A percentile compares a stretch with the other conserved stretches of the same genome.
phyloP scores from a whole-genome alignment of 148 eudicot genomes.

The Fallopia convolvulus region DNA sequence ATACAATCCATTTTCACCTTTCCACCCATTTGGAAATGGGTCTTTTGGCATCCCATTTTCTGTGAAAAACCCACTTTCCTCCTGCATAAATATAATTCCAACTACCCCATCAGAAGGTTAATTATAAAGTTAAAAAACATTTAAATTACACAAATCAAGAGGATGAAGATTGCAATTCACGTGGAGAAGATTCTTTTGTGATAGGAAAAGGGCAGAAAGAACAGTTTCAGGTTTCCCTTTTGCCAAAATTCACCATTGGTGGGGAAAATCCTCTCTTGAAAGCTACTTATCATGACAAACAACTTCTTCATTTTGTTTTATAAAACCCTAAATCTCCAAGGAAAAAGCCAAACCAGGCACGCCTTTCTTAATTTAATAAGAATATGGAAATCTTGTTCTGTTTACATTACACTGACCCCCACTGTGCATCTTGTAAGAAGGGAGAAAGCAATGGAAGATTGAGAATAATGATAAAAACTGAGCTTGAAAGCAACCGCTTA shows the following conservation, averaged over 20 bases:
- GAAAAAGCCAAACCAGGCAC: neutral
- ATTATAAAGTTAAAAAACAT: neutral
- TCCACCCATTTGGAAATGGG: constrained; percentile 88
- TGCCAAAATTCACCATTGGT: neutral
- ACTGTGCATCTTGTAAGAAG: neutral
- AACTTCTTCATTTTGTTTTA: neutral
- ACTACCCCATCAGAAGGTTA: neutral
- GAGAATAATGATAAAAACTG: constrained; percentile 7
- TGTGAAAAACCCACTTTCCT: constrained; percentile 64
- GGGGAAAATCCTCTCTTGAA: neutral
- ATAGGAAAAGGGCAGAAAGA: constrained; percentile 1
- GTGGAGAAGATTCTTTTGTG: neutral
- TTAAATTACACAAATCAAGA: neutral
- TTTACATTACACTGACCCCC: neutral
- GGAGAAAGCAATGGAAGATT: constrained; percentile 13
- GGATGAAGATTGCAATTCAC: neutral
- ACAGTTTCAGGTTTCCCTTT: constrained; percentile 5
- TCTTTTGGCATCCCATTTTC: constrained; percentile 70
- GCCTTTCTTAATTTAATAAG: constrained; percentile 3
- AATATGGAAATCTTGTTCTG: neutral
- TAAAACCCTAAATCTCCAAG: neutral
- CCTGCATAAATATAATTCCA: constrained; percentile 27
- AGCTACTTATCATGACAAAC: constrained; percentile 3
- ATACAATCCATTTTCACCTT: constrained; percentile 75
- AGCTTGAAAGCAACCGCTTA: neutral